Evolutionary conservation across 1,139 yeast genomes (phyloP).

Genomic region (Lodderomyces pseudojiufengensis): DNA sequence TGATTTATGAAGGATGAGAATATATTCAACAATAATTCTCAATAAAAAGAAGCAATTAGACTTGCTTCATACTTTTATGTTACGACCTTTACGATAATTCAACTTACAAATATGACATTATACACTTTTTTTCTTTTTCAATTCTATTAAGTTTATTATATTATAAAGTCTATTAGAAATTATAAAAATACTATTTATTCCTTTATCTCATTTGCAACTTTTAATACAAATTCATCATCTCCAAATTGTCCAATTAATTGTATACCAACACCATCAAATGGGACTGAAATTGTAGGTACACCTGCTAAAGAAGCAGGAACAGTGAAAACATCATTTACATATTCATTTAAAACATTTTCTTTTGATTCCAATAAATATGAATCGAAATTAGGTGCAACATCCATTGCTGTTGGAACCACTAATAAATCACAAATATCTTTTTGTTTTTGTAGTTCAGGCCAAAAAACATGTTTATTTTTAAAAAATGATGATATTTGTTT

Average conservation of each 20-base stretch:
- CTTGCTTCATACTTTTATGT: constrained; percentile 14
- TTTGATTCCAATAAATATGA: constrained; percentile 31
- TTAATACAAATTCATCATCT: constrained; percentile 62
- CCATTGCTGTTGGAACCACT: constrained; percentile 68
- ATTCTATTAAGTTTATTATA: constrained; percentile 7
- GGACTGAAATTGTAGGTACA: constrained; percentile 77
- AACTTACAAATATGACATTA: constrained; percentile 19
- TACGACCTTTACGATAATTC: constrained; percentile 40
- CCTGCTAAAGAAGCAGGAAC: constrained; percentile 93
- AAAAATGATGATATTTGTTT: constrained; percentile 67
- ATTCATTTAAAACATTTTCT: constrained; percentile 56
- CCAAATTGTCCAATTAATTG: constrained; percentile 89
- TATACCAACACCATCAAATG: constrained; percentile 50
- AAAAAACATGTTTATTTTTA: constrained; percentile 37
- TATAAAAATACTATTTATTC: too few relatives aligned
- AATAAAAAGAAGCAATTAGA: neutral
- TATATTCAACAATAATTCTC: constrained; percentile 5
- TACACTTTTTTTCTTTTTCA: neutral
- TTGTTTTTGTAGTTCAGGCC: constrained; percentile 21
- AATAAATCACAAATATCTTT: constrained; percentile 55
- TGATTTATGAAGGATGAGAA: too few relatives aligned
- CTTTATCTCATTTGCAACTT: constrained; percentile 20
- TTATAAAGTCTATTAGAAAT: too few relatives aligned
- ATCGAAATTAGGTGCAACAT: constrained; percentile 52
- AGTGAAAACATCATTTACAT: constrained; percentile 78